Base-by-base conservation (phyloP, 176 grass and related monocot genomes). In the Coix lacrymajobi region DNA sequence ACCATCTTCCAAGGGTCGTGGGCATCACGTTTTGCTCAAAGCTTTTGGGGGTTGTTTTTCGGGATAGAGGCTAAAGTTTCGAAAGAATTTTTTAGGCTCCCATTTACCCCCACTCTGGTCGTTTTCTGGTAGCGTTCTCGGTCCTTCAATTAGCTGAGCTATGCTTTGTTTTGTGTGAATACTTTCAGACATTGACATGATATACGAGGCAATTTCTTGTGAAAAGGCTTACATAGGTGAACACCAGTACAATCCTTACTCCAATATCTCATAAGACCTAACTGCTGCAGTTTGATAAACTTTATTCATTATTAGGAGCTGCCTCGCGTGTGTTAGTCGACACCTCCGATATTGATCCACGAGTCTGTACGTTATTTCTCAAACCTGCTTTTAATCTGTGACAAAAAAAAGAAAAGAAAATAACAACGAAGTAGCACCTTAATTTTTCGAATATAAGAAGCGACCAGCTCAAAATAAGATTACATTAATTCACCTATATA, bases 251-350 rank as follows among this genome's bases (percentile, higher is more conserved):
- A 67, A 36, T 79, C 6, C 45, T 6, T 84, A 24, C 33, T 83
- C 33, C 46, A 67, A 28, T 70, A 67, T 37, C 36, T 37, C 36
- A 5, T 37, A 37, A 37, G 38, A 45, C 43, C 34, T 46, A 44
- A 80, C 36, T 71, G 54, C 36, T 71, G 54, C 10, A 26, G 72
- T 45, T 77, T 76, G 85, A 66, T 31, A 39, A 71, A 76, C 20
- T 62, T 51, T 52, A 45, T 78, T 72, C 33, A 29, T 68, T 73
- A 29, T 74, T 36, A 39, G 22, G 8, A 25, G 19, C 15, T 38
- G 28, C 15, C 11, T 66, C 68, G 71, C 60, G 46, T 69, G 25
- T 61, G 30, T 62, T 49, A 39, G 51, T 71, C 71, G 76, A 62
- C 38, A 26, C 76, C 33, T 22, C 7, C 49, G 2, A n/a, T n/a